phyloP scores from a whole-genome alignment of 2,329 filamentous ascomycete genomes.

The Microdochium nivale region DNA sequence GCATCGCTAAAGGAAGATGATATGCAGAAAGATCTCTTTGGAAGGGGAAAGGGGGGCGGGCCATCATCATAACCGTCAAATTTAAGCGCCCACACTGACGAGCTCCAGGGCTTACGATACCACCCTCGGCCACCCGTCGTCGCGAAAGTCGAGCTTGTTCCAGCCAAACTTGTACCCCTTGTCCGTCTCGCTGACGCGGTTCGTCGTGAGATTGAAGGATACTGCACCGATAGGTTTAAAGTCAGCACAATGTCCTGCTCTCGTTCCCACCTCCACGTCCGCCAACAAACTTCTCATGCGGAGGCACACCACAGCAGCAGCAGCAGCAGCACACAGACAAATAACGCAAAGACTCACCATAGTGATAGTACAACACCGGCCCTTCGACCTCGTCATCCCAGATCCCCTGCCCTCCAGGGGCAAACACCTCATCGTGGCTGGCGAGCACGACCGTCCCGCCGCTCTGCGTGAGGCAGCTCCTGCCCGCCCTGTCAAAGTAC shows the following conservation, averaged over 20 bases:
- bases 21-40: no score
- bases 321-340: neutral
- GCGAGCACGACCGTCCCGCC: constrained; percentile 10
- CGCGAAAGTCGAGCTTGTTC: constrained; percentile 14
- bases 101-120: no score
- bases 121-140: constrained; percentile 10
- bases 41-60: no score
- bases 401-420: constrained; percentile 12
- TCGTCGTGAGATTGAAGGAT: constrained; percentile 8
- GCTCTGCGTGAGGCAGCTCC: constrained; percentile 8
- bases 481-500: constrained; percentile 9
- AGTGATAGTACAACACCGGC: constrained; percentile 12
- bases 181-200: constrained; percentile 4
- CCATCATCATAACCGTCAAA: no score
- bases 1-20: no score
- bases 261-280: no score
- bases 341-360: constrained; percentile 7
- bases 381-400: constrained; percentile 5
- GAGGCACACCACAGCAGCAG: neutral
- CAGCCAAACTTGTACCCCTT: constrained; percentile 11
- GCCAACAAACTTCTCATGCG: no score
- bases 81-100: neutral
- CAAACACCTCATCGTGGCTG: constrained; percentile 10
- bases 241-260: no score
- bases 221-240: neutral